A percentile compares a stretch with the other conserved stretches of the same genome.
phyloP scores from a whole-genome alignment of 1,284 basidiomycete species.

The Cystobasidiaceae sp. region DNA sequence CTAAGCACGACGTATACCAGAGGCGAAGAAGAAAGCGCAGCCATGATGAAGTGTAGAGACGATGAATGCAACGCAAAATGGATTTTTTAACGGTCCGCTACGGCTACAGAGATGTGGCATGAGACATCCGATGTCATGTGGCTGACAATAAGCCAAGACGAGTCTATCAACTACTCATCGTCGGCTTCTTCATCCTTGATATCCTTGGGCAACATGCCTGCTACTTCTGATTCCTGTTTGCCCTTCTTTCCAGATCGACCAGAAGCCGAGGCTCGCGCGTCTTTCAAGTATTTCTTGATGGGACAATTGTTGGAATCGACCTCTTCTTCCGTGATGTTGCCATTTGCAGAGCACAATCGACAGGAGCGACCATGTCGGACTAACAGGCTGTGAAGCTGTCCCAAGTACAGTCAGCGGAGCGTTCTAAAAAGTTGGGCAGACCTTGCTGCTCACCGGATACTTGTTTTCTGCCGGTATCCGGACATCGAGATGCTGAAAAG shows the following conservation, averaged over 20 bases:
- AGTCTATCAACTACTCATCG: neutral
- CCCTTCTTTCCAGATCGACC: neutral
- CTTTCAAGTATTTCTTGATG: conserved; percentile 37
- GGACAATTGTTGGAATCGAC: conserved; percentile 25
- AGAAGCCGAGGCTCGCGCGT: neutral
- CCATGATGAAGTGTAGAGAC: neutral
- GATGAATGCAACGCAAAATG: neutral
- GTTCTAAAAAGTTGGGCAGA: too few species aligned
- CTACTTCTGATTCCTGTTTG: conserved; percentile 25
- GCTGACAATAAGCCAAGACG: neutral
- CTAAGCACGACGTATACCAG: neutral
- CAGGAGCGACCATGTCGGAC: conserved; percentile 42
- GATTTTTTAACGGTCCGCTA: too few species aligned
- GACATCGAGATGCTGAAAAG: conserved; percentile 66
- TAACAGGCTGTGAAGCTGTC: conserved; percentile 37
- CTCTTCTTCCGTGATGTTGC: conserved; percentile 31
- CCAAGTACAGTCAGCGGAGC: neutral
- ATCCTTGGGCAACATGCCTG: conserved; percentile 14
- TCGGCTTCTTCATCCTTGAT: conserved; percentile 14
- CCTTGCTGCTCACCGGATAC: conserved; percentile 28
- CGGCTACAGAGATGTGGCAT: too few species aligned
- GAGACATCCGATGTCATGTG: too few species aligned
- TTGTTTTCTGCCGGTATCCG: conserved; percentile 38
- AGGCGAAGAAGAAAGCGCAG: neutral
- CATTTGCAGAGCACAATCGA: conserved; percentile 35